phyloP scores from a whole-genome alignment of 805 yeast species.

The fission yeast (Schizosaccharomyces pombe) region DNA sequence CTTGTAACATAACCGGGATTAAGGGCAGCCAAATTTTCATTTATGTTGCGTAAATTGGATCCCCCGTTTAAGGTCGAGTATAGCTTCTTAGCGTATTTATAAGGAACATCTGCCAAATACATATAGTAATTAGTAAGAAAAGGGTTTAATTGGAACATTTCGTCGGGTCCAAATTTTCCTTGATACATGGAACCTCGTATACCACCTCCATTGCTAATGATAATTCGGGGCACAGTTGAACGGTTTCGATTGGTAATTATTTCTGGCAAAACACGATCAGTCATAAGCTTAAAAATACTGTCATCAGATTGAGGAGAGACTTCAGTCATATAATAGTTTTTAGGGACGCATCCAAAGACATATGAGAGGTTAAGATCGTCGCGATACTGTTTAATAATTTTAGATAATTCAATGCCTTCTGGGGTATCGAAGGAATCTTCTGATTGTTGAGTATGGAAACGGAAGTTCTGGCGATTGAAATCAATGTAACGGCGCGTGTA shows the following conservation, averaged over 20 bases:
- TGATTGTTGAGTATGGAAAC: conserved; percentile 27
- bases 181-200: neutral
- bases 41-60: neutral
- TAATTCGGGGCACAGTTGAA: neutral
- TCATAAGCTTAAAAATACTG: too few relatives aligned
- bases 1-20: conserved; percentile 54
- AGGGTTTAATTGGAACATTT: neutral
- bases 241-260: neutral
- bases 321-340: neutral
- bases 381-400: neutral
- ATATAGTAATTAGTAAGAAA: neutral
- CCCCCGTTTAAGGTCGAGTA: neutral
- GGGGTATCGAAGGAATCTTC: neutral
- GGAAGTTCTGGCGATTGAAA: conserved; percentile 50
- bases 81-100: neutral
- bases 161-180: neutral
- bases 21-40: neutral
- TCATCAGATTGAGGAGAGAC: neutral
- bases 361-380: neutral
- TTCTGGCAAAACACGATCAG: neutral
- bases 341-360: neutral
- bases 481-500: conserved; percentile 56
- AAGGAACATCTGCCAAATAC: neutral
- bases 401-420: neutral
- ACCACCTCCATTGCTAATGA: neutral